A percentile compares a stretch with the other conserved stretches of the same genome.
phyloP scores from a whole-genome alignment of 345 rosid genomes.

The Arabidopsis arenosa region DNA sequence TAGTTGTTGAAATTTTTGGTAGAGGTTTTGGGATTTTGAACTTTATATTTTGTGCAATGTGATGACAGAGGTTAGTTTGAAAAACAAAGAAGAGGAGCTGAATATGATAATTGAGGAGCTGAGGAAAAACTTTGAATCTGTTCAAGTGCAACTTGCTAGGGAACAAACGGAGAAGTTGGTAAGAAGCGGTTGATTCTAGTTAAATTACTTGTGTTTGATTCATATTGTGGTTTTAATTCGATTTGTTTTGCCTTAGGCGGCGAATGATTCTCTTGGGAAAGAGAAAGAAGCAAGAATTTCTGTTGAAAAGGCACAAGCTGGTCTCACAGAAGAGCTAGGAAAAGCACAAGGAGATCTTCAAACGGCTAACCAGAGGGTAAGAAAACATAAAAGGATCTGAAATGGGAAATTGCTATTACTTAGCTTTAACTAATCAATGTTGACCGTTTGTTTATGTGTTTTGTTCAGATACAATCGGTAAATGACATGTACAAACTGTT shows the following conservation, averaged over 20 bases:
- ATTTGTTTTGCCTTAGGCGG: conserved; percentile 56
- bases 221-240: conserved; percentile 24
- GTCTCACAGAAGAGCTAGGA: conserved; percentile 78
- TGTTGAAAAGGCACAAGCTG: conserved; percentile 72
- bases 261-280: conserved; percentile 71
- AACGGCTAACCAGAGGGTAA: conserved; percentile 93
- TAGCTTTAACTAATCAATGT: conserved; percentile 8
- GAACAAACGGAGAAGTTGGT: conserved; percentile 94
- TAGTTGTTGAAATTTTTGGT: conserved; percentile 17
- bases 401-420: background rate
- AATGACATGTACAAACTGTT: conserved; percentile 96
- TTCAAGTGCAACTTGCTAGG: conserved; percentile 73
- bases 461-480: conserved; percentile 77
- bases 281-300: conserved; percentile 78
- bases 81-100: conserved; percentile 88
- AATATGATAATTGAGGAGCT: conserved; percentile 86
- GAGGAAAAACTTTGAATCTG: conserved; percentile 75
- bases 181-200: conserved; percentile 36
- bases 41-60: conserved; percentile 30
- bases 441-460: background rate
- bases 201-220: conserved; percentile 9
- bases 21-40: conserved; percentile 12
- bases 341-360: conserved; percentile 88
- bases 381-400: conserved; percentile 3
- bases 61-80: conserved; percentile 65